Evolutionary conservation across 495 filamentous ascomycete species (phyloP).

Genomic region (Tuber umbilicatum): DNA sequence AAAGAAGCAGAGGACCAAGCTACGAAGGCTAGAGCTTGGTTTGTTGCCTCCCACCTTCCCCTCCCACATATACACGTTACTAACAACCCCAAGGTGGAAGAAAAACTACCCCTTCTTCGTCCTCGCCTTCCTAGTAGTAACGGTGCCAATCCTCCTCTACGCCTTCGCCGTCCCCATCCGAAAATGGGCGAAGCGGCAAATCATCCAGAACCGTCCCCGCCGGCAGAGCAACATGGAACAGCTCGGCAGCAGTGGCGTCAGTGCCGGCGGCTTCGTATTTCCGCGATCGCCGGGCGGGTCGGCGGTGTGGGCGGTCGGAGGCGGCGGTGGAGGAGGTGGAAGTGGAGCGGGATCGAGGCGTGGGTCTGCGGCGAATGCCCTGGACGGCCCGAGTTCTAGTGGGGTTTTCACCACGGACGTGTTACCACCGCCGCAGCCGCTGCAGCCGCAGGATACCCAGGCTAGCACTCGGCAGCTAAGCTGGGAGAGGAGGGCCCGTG

Average conservation of each 20-base stretch:
- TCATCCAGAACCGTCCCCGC: constrained; percentile 22
- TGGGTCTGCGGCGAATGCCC: neutral
- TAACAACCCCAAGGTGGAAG: constrained; percentile 30
- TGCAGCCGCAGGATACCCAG: neutral
- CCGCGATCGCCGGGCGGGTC: neutral
- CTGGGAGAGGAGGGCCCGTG: constrained; percentile 36
- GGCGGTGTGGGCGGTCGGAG: neutral
- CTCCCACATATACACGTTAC: neutral
- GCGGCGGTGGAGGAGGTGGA: neutral
- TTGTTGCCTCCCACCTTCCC: neutral
- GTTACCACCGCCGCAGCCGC: neutral
- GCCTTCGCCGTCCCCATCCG: constrained; percentile 35
- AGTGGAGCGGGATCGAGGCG: neutral
- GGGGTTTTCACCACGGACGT: constrained; percentile 9
- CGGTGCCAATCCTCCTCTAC: constrained; percentile 29
- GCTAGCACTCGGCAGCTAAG: constrained; percentile 31
- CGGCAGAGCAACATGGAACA: constrained; percentile 24
- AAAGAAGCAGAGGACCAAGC: constrained; percentile 20
- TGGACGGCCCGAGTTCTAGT: neutral
- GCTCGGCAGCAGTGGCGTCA: neutral
- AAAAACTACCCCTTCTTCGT: constrained; percentile 37
- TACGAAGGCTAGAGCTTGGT: constrained; percentile 22
- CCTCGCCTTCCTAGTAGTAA: constrained; percentile 36
- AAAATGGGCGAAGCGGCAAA: constrained; percentile 34
- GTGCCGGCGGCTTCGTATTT: neutral